Evolutionary conservation across 2,329 filamentous ascomycete species (phyloP).

Genomic region (Nemania abortiva): DNA sequence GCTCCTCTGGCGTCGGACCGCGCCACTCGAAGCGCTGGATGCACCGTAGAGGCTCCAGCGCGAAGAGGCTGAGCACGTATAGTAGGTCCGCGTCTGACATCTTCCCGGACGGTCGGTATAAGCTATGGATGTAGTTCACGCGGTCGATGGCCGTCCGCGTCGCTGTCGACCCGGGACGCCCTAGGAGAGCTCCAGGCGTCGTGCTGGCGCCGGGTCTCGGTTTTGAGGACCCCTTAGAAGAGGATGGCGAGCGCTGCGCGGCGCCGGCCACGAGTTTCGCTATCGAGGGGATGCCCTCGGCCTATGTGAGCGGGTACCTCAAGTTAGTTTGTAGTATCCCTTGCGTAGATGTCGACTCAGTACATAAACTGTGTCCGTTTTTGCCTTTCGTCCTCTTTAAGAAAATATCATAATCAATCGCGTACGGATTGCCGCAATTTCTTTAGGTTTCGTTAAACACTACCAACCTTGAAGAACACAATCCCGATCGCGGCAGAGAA

Average conservation of each 20-base stretch:
- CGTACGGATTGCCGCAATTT: no score
- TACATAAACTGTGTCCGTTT: background rate
- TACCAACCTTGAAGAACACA: conserved; percentile 36
- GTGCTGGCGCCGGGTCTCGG: background rate
- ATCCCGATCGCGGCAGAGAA: conserved; percentile 23
- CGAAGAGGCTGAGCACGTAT: conserved; percentile 31
- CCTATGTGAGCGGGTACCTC: background rate
- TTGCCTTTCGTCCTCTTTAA: background rate
- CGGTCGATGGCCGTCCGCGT: conserved; percentile 22
- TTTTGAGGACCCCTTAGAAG: background rate
- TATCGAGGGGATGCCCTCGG: conserved; percentile 35
- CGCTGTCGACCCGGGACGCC: conserved; percentile 8
- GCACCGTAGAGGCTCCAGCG: conserved; percentile 25
- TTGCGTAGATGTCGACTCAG: background rate
- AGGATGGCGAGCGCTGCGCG: conserved; percentile 14
- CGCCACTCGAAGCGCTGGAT: conserved; percentile 32
- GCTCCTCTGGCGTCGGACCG: conserved; percentile 9
- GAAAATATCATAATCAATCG: background rate
- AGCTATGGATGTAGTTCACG: conserved; percentile 35
- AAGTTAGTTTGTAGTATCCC: background rate
- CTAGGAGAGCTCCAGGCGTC: conserved; percentile 19
- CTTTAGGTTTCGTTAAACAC: no score
- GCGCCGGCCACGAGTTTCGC: conserved; percentile 28
- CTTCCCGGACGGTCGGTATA: conserved; percentile 32
- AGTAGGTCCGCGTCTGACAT: conserved; percentile 37